Conservation (phyloP, 148 eudicot genomes). For the Talinum fruticosum region DNA sequence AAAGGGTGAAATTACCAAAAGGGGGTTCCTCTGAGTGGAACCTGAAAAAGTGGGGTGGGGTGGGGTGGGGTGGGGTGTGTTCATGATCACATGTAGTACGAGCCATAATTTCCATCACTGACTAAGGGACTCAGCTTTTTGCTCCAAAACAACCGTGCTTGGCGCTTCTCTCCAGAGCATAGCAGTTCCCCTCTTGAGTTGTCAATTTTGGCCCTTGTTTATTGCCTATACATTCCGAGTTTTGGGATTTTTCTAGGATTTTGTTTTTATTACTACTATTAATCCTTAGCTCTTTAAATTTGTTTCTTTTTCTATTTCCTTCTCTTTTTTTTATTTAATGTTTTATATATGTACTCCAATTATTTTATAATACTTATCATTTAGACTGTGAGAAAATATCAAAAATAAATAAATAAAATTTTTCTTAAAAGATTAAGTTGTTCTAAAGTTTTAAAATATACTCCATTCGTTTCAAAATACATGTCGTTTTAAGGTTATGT, state of each 20-base stretch:
- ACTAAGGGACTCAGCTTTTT: background rate
- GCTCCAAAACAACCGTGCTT: background rate
- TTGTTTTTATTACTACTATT: background rate
- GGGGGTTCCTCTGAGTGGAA: slow-evolving; percentile 8
- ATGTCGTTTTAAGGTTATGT: too few relatives aligned
- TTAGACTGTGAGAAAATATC: too few relatives aligned
- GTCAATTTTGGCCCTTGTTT: background rate
- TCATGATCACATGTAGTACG: background rate
- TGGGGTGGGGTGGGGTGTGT: too few relatives aligned
- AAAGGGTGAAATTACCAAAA: background rate
- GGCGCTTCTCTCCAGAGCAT: background rate
- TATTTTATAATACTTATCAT: too few relatives aligned
- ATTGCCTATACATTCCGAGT: background rate
- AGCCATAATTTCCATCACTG: background rate
- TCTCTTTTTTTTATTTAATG: too few relatives aligned
- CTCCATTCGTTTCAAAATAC: too few relatives aligned
- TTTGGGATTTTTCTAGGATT: background rate
- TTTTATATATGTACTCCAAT: too few relatives aligned
- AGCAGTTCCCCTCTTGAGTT: background rate
- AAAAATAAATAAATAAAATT: too few relatives aligned
- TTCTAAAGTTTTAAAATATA: too few relatives aligned
- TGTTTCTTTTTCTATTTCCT: too few relatives aligned
- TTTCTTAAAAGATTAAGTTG: too few relatives aligned
- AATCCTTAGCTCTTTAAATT: too few relatives aligned
- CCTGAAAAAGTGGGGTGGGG: slow-evolving; percentile 12